Conservation (phyloP, 768 basidiomycete genomes). For the Porphyrellus cyaneotinctus region DNA sequence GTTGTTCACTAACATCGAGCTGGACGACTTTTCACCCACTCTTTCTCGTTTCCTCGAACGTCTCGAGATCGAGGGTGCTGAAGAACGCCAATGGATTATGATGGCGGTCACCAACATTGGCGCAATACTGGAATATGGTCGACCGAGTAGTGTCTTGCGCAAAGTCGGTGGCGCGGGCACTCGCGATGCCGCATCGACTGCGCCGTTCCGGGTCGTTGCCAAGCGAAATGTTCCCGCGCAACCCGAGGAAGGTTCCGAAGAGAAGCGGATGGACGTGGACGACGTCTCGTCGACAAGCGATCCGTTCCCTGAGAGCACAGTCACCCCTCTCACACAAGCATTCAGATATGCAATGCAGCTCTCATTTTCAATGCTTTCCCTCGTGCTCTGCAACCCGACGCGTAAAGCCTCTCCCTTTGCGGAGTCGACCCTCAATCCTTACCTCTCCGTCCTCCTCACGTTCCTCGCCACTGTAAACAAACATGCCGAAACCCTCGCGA, state of each 20-base stretch:
- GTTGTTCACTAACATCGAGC: constrained; percentile 92
- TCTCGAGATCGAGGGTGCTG: constrained; percentile 73
- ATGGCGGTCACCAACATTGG: constrained; percentile 87
- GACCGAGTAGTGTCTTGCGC: constrained; percentile 63
- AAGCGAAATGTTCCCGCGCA: constrained; percentile 39
- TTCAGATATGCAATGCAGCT: constrained; percentile 77
- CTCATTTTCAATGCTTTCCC: constrained; percentile 70
- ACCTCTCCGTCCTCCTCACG: constrained; percentile 80
- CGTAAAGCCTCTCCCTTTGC: constrained; percentile 58
- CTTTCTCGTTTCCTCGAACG: constrained; percentile 86
- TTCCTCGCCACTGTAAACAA: constrained; percentile 79
- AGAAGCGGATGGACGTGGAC: constrained; percentile 64
- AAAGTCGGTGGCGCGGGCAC: constrained; percentile 50
- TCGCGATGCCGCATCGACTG: constrained; percentile 33
- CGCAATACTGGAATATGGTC: constrained; percentile 85
- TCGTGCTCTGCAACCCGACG: constrained; percentile 60
- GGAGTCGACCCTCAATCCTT: constrained; percentile 68
- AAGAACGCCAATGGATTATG: constrained; percentile 93
- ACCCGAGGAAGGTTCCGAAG: constrained; percentile 38
- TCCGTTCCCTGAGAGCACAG: constrained; percentile 31
- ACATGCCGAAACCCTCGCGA: constrained; percentile 52
- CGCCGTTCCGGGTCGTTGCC: constrained; percentile 47
- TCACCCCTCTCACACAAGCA: constrained; percentile 45
- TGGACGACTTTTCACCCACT: constrained; percentile 84
- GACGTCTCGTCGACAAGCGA: constrained; percentile 36